Percentiles rank a stretch among this genome's conserved stretches.
Evolutionary conservation across 176 grass and related monocot species (phyloP).

Genomic region (Ensete ventricosum): DNA sequence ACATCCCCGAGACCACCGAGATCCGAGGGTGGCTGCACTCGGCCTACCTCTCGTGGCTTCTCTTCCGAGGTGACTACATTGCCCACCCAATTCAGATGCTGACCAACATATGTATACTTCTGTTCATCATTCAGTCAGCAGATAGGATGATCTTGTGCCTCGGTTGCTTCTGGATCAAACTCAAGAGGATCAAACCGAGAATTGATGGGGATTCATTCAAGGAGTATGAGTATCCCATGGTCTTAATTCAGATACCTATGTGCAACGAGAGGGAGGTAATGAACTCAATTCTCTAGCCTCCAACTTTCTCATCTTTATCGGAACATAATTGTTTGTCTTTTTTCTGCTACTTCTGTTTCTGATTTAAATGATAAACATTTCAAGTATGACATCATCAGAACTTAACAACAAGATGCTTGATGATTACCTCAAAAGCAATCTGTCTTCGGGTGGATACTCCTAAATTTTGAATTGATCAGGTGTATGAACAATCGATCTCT

Average conservation of each 20-base stretch:
- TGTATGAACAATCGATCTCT: slow-evolving; percentile 87
- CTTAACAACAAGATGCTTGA: too few relatives aligned
- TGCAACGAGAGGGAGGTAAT: slow-evolving; percentile 90
- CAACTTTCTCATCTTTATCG: neutral
- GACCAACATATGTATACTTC: slow-evolving; percentile 61
- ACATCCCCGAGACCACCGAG: slow-evolving; percentile 50
- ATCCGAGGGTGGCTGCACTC: slow-evolving; percentile 71
- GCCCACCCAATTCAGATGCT: slow-evolving; percentile 62
- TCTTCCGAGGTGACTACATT: slow-evolving; percentile 67
- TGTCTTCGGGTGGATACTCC: neutral
- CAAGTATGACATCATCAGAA: too few relatives aligned
- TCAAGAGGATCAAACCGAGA: slow-evolving; percentile 58
- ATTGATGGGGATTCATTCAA: neutral
- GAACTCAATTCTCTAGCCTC: slow-evolving; percentile 2
- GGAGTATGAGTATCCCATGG: slow-evolving; percentile 62
- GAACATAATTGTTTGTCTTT: neutral
- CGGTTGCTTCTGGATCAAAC: slow-evolving; percentile 88
- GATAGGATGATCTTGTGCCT: slow-evolving; percentile 79
- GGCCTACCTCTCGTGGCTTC: slow-evolving; percentile 73
- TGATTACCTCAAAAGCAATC: too few relatives aligned
- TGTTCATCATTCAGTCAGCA: slow-evolving; percentile 88
- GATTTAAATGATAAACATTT: too few relatives aligned
- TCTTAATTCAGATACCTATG: slow-evolving; percentile 92
- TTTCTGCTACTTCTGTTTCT: too few relatives aligned
- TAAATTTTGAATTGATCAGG: slow-evolving; percentile 26